Base-by-base conservation (phyloP, 768 basidiomycete species). In the Xerocomus brunneocitrinus region DNA sequence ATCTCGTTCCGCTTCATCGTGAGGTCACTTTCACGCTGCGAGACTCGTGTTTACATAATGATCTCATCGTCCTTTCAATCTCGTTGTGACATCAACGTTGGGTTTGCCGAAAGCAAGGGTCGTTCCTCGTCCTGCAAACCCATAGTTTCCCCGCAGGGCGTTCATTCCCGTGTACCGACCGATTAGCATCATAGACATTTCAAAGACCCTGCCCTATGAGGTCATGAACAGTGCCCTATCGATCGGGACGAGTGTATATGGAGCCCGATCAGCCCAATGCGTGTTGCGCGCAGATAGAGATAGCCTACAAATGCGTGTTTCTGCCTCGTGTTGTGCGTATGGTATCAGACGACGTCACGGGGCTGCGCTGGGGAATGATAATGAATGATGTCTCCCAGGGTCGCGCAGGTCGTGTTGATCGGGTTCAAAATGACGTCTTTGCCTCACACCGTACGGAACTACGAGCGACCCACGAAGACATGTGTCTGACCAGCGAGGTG, bases 271-370 rank as follows among this genome's bases (percentile, higher is more conserved):
- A 45, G 16, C 27, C 28, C 9, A 31, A 38, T 55, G 39, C 40
- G 49, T 44, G 44, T 47, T 32, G n/a, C 32, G 36, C 49, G 46
- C 49, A 28, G 58, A 56, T 59, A 35, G 50, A 49, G 57, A 52
- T 52, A 55, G 47, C 14, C 53, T 59, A 51, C 46, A 45, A 19
- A 24, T 44, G 43, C 57, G 46, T 57, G 45, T 47, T 47, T 31
- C 8, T 35, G 58, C 58, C 59, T 60, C 59, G 58, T 60, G 59
- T 60, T 34, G 46, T 5, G 8, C 31, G 58, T 54, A 53, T 59
- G 19, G 58, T 58, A 47, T 46, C n/a, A n/a, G n/a, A 49, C 32
- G 41, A 57, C 47, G 47, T 57, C 41, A 50, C 41, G 57, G 40
- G 36, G 22, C 47, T 42, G 49, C 41, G 54, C 54, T 32, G 57